Base-by-base conservation (phyloP, 2,329 filamentous ascomycete genomes). In the Penicillium sp. region DNA sequence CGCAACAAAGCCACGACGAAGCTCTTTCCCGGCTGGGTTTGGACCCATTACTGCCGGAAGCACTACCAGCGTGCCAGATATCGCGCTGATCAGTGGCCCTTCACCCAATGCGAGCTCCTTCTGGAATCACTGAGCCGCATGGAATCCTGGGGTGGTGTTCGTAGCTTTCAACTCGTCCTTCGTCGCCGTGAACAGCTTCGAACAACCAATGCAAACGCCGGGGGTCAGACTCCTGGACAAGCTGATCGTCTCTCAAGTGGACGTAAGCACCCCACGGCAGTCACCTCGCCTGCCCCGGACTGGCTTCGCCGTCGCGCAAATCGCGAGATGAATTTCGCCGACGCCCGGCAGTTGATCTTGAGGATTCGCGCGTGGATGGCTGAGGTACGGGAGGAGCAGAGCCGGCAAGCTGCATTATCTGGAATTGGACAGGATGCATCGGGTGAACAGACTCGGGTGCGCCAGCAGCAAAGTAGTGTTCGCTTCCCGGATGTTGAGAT, bases 11-110 rank as follows among this genome's bases (percentile, higher is more conserved):
- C 82, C 7, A 87, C 85, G 64, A 94, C 89, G 0, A 81, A 86
- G 31, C 77, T 79, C 42, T 89, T 94, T 45, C 87, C 87, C 0
- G 74, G 81, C 6, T 72, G 82, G 21, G 81, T 89, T 2, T 93
- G 88, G 88, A 83, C 90, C 0, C 83, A 87, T 63, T 87, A 84
- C 66, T 94, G 90, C 69, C 83, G 89, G 33, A 92, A 92, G 66
- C 87, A 92, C 65, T 94, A 94, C 68, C 90, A 94, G 71, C 83
- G 89, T 6, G 81, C 80, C 41, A 79, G 86, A 0, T 92, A 91
- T 65, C 80, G 86, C n/a, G 85, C 85, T 21, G 57, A 58, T 3
- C 55, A 66, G 83, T 87, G 68, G 82, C 83, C 47, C 72, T 80
- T 67, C 67, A 68, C 81, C 0, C 87, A 90, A 65, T 84, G 85